Evolutionary conservation across 2,329 filamentous ascomycete species (phyloP), one percentile per base, ranked within the genome.

Genomic region (Fonsecaea erecta): DNA sequence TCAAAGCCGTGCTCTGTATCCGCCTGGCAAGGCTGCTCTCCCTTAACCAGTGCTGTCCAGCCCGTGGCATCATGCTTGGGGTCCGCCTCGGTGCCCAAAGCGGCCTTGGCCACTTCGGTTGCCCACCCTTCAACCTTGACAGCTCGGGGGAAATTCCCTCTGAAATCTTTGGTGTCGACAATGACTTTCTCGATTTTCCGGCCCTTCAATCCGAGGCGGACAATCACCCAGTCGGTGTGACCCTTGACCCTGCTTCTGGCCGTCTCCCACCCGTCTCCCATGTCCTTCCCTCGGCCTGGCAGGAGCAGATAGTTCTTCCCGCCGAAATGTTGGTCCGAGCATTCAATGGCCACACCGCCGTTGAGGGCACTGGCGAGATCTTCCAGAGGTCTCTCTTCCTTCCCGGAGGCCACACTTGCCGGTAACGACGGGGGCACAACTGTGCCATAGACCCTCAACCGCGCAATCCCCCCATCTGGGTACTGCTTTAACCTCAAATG

Each of bases 201-300:
- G 1, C 77, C 78, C n/a, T 74, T 72, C 18, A 80, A 60, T 8
- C 78, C 78, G 28, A 80, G 72, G 62, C 74, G 74, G 60, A 78
- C 66, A 62, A 80, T 76, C 0, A 74, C 78, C 78, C 78, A 80
- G 71, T 80, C 78, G 8, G 76, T 75, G 66, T 80, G 78, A 16
- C 75, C 76, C n/a, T 73, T 71, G 1, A 68, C 71, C 18, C 78
- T 74, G 40, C 76, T 78, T 24, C 78, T 74, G 9, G 76, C 75
- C 3, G 78, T 80, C 68, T 80, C 78, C 78, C 78, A 80, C 0
- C 78, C 78, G 66, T 80, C 78, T 11, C 78, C 78, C 78, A 80
- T 80, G 60, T 80, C 75, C 70, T 77, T 75, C 8, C 78, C 78
- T 8, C 78, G 74, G n/a, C 78, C 78, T 12, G 78, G 78, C 1